Conservation (phyloP, 805 yeast species). For the Candida ficus region DNA sequence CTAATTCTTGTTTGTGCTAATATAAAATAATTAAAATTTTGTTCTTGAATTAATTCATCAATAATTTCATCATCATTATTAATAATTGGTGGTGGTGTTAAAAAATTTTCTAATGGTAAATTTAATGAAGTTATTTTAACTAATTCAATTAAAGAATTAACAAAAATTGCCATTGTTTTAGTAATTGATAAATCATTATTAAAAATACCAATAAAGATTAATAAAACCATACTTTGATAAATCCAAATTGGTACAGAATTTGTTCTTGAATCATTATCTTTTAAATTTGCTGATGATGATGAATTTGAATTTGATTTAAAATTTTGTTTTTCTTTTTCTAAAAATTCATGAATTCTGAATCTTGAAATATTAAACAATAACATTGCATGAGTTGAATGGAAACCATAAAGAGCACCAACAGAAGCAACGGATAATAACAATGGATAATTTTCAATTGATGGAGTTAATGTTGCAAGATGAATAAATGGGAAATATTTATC, state of each 20-base stretch:
- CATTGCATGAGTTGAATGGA: slow-evolving; percentile 72
- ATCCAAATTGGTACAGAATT: slow-evolving; percentile 80
- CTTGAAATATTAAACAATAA: slow-evolving; percentile 64
- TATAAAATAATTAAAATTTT: slow-evolving; percentile 47
- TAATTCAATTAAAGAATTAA: slow-evolving; percentile 73
- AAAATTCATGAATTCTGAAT: slow-evolving; percentile 57
- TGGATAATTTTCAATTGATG: slow-evolving; percentile 53
- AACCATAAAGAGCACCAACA: slow-evolving; percentile 82
- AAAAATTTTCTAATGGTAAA: slow-evolving; percentile 45
- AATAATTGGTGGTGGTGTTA: slow-evolving; percentile 35
- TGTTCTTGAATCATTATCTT: slow-evolving; percentile 18
- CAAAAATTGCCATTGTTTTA: slow-evolving; percentile 72
- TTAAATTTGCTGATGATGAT: no score
- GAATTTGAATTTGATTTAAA: slow-evolving; percentile 15
- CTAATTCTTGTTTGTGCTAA: slow-evolving; percentile 72
- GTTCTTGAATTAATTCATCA: slow-evolving; percentile 24
- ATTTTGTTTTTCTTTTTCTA: slow-evolving; percentile 38
- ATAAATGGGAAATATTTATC: slow-evolving; percentile 81
- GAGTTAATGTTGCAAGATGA: slow-evolving; percentile 59
- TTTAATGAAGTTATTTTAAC: slow-evolving; percentile 71
- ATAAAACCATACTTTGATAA: slow-evolving; percentile 75
- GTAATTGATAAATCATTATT: slow-evolving; percentile 62
- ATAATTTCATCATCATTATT: slow-evolving; percentile 25
- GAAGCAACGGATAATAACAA: slow-evolving; percentile 77
- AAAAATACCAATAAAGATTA: slow-evolving; percentile 81